Evolutionary conservation across 2,329 filamentous ascomycete genomes (phyloP).

Genomic region (Thermothelomyces thermophilus): DNA sequence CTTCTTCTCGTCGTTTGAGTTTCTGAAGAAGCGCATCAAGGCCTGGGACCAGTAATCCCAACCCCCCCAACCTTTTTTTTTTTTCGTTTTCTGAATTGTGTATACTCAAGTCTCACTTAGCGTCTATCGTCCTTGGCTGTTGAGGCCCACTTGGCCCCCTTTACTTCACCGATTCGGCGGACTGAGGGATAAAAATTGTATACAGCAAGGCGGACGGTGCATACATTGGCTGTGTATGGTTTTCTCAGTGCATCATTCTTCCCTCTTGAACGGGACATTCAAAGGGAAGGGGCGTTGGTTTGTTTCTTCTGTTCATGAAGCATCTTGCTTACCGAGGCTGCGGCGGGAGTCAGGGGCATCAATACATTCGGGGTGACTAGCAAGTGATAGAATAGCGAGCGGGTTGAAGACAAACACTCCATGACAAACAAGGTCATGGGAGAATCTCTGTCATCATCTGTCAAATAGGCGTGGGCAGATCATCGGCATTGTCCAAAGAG

Average conservation of each 20-base stretch:
- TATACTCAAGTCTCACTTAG: neutral
- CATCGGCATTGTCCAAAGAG: no score
- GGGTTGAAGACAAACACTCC: no score
- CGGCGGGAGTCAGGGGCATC: no score
- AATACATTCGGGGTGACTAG: no score
- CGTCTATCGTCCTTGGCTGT: neutral
- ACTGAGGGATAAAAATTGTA: neutral
- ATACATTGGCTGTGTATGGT: neutral
- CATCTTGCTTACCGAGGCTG: neutral
- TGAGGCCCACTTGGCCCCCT: neutral
- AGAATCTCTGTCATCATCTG: no score
- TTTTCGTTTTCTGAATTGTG: neutral
- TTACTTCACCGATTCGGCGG: neutral
- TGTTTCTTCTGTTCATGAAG: neutral
- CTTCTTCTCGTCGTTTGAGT: conserved; percentile 84
- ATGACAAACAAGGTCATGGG: no score
- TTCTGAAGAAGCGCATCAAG: conserved; percentile 65
- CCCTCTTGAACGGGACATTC: neutral
- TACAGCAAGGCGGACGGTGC: neutral
- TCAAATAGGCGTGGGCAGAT: no score
- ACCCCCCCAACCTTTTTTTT: neutral
- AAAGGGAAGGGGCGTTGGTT: neutral
- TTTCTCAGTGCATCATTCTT: neutral
- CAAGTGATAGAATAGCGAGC: no score
- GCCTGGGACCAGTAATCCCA: conserved; percentile 36